These are phyloP conservation scores for Tulasnella calospora DNA, from an alignment of 768 basidiomycete species.

Conservation along the genomic window DNA sequence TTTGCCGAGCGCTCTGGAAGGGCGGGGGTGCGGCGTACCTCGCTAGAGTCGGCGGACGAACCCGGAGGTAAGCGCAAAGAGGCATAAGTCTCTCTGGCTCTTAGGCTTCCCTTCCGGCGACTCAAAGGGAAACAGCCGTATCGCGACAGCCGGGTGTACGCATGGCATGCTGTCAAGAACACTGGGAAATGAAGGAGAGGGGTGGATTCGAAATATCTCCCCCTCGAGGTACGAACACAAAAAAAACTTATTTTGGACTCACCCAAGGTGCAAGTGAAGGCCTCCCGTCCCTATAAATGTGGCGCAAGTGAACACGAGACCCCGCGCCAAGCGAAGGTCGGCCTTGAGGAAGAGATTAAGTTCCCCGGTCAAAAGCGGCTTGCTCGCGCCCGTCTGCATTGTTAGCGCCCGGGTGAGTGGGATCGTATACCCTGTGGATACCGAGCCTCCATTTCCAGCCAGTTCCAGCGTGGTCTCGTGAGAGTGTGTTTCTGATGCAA, in stretches of 20 bases:
- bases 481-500: background rate
- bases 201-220: background rate
- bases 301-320: conserved; percentile 15
- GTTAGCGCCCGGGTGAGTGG: conserved; percentile 21
- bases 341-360: background rate
- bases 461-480: conserved; percentile 6
- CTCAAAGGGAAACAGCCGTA: background rate
- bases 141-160: background rate
- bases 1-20: background rate
- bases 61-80: background rate
- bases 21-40: background rate
- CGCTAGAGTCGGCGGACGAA: background rate
- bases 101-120: background rate
- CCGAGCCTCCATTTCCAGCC: background rate
- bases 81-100: background rate
- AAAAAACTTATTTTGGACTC: background rate
- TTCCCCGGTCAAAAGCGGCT: background rate
- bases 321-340: conserved; percentile 8
- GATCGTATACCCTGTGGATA: conserved; percentile 2
- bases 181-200: background rate
- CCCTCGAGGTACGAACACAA: background rate
- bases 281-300: conserved; percentile 1
- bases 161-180: background rate
- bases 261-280: conserved; percentile 15
- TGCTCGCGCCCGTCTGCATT: background rate